A percentile compares a stretch with the other conserved stretches of the same genome.
Evolutionary conservation across 345 rosid species (phyloP).

Genomic region (Carallia pectinifolia): DNA sequence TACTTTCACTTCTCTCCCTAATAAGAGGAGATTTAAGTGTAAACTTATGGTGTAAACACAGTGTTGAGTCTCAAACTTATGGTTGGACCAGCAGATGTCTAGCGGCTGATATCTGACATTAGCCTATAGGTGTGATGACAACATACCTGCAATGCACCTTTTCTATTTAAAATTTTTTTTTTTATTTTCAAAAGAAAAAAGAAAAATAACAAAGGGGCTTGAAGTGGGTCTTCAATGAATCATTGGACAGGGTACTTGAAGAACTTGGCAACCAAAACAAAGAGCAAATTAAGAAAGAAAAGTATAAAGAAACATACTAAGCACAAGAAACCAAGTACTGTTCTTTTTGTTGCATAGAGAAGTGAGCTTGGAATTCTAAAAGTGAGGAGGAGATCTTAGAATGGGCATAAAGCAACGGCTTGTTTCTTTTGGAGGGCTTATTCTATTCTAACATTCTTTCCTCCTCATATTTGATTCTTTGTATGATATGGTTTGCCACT

Average conservation of each 20-base stretch:
- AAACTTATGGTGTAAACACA: too few species aligned
- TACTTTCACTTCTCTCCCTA: too few species aligned
- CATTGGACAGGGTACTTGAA: constrained; percentile 33
- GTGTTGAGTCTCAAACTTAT: too few species aligned
- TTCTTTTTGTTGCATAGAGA: constrained; percentile 42
- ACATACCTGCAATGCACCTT: too few species aligned
- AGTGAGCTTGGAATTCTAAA: constrained; percentile 55
- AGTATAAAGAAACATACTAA: constrained; percentile 48
- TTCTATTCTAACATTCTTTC: constrained; percentile 17
- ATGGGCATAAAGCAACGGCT: constrained; percentile 28
- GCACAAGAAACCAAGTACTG: constrained; percentile 51
- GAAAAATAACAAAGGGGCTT: background rate
- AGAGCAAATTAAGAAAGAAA: constrained; percentile 21
- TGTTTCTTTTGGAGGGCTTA: constrained; percentile 25
- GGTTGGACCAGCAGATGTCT: too few species aligned
- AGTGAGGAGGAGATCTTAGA: constrained; percentile 17
- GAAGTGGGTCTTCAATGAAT: constrained; percentile 37
- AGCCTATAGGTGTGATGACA: too few species aligned
- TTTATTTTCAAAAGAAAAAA: too few species aligned
- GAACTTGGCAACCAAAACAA: constrained; percentile 33
- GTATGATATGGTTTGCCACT: constrained; percentile 11
- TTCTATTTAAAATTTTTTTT: too few species aligned
- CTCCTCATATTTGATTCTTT: constrained; percentile 19
- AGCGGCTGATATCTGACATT: too few species aligned
- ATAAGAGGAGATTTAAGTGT: too few species aligned